phyloP scores from a whole-genome alignment of 1,139 yeast species.

The Hemisphaericaspora xylanilytica region DNA sequence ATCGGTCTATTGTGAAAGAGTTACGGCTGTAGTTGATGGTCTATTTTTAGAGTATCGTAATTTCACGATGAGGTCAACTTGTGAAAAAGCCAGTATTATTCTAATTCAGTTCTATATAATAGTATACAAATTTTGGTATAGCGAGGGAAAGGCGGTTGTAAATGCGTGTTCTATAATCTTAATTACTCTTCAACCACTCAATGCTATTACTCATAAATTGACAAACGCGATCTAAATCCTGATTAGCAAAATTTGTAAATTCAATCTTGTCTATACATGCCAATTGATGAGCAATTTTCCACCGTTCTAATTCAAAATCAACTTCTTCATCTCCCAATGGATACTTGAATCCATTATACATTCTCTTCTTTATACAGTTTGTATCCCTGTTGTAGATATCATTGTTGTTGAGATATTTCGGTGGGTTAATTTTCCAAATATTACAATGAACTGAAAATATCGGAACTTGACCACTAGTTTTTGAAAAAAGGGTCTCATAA shows the following conservation, averaged over 20 bases:
- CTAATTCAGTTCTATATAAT: no score
- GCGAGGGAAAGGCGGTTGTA: no score
- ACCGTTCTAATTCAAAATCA: constrained; percentile 29
- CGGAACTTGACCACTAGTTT: constrained; percentile 17
- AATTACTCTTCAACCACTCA: constrained; percentile 16
- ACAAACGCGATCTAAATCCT: constrained; percentile 17
- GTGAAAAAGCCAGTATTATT: no score
- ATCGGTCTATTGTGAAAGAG: no score
- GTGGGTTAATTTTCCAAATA: constrained; percentile 36
- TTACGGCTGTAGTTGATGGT: no score
- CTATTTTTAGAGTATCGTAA: no score
- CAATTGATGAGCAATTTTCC: constrained; percentile 23
- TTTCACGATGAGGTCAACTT: no score
- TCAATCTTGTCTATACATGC: constrained; percentile 22
- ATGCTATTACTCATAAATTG: constrained; percentile 23
- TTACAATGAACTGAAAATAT: constrained; percentile 35
- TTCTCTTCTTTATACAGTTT: constrained; percentile 1
- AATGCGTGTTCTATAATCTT: background rate
- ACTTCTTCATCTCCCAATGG: constrained; percentile 5
- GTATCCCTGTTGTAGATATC: background rate
- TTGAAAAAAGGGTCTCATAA: constrained; percentile 15
- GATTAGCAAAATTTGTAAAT: constrained; percentile 21
- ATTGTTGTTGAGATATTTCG: constrained; percentile 18
- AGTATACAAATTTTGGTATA: no score
- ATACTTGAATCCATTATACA: constrained; percentile 3